These are phyloP conservation scores for Jaenimonas drosophilae DNA, from an alignment of 208 protist species.

Conservation along the genomic window DNA sequence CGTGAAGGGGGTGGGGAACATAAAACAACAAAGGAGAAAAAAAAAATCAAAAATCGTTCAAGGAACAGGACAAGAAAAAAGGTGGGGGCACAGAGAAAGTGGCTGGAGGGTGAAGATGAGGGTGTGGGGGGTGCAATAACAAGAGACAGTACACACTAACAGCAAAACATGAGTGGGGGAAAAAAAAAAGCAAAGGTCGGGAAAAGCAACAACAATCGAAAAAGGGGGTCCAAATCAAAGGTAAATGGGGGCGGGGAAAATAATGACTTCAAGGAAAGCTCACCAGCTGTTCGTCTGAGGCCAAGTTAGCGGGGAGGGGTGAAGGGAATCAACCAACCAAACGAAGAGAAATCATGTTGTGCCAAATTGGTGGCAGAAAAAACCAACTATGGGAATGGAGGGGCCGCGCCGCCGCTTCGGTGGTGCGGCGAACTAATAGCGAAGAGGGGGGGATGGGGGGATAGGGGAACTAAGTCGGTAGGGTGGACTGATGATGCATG, in stretches of 20 bases:
- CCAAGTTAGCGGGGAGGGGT: not conserved
- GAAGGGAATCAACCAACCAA: not conserved
- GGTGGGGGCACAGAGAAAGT: not conserved
- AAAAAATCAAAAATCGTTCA: too few species aligned
- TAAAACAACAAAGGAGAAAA: too few species aligned
- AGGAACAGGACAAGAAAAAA: not conserved
- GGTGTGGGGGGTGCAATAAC: not conserved
- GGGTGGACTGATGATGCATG: too few species aligned
- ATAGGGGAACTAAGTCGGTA: too few species aligned
- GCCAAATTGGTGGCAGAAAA: not conserved
- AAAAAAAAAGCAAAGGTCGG: constrained; percentile 6
- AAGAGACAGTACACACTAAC: constrained; percentile 2
- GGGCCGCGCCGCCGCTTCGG: too few species aligned
- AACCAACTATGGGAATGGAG: too few species aligned
- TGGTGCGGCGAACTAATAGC: too few species aligned
- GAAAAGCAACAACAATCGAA: constrained; percentile 1
- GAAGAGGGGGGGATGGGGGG: too few species aligned
- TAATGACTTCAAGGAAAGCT: not conserved
- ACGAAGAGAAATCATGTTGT: not conserved
- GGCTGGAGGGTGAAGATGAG: not conserved
- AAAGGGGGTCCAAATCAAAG: not conserved
- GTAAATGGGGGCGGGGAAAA: not conserved
- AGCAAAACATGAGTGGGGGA: not conserved
- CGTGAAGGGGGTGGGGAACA: too few species aligned
- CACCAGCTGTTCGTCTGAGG: too few species aligned